A percentile compares a stretch with the other conserved stretches of the same genome.
phyloP scores from a whole-genome alignment of 345 rosid genomes.

The Rhodamnia argentea region DNA sequence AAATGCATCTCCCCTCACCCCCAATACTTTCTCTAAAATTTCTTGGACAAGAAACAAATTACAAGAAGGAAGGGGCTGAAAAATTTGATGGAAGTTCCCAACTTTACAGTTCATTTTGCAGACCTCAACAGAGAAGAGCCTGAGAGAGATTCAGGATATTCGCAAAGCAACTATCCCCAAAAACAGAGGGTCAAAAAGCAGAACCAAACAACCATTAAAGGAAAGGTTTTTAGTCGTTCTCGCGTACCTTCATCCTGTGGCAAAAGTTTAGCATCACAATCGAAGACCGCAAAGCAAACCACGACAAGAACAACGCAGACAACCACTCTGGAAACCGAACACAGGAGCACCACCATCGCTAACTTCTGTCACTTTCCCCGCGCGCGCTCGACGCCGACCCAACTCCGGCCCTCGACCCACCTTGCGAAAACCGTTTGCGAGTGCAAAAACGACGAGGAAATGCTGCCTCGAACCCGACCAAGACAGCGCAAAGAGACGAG shows the following conservation, averaged over 20 bases:
- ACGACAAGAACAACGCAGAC: conserved; percentile 14
- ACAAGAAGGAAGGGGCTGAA: background rate
- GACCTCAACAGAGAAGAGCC: background rate
- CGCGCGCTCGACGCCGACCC: background rate
- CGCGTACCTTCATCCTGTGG: conserved; percentile 47
- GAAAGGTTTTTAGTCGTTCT: background rate
- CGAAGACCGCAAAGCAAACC: conserved; percentile 11
- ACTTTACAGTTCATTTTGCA: background rate
- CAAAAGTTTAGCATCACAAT: conserved; percentile 37
- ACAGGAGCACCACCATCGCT: background rate
- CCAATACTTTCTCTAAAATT: background rate
- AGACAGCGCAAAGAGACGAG: background rate
- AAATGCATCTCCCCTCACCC: background rate
- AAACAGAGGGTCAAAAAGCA: background rate
- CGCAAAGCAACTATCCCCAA: background rate
- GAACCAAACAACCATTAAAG: background rate
- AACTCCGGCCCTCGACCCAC: background rate
- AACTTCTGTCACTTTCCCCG: background rate
- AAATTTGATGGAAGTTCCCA: background rate
- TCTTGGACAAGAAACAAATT: background rate
- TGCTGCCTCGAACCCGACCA: background rate
- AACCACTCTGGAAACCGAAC: background rate
- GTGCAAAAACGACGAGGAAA: background rate
- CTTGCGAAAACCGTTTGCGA: no score
- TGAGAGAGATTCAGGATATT: background rate